phyloP scores from a whole-genome alignment of 2,329 filamentous ascomycete genomes.

The Chaetomium sp. region DNA sequence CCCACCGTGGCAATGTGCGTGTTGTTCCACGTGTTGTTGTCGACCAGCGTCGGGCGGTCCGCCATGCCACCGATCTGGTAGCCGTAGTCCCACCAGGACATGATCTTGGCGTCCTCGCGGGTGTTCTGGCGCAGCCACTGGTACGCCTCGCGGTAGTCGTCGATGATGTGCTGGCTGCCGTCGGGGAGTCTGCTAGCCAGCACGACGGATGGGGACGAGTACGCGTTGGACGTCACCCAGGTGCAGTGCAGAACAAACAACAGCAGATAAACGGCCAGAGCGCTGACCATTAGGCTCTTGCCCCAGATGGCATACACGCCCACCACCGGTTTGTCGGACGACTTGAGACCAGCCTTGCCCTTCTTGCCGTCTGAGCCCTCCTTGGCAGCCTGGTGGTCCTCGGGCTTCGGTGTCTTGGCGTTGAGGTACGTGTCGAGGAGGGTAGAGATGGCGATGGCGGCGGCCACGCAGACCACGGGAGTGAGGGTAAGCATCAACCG shows the following conservation, averaged over 20 bases:
- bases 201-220: slow-evolving; percentile 96
- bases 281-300: slow-evolving; percentile 68
- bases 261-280: slow-evolving; percentile 72
- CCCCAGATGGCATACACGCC: slow-evolving; percentile 79
- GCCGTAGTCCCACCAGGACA: slow-evolving; percentile 99
- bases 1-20: slow-evolving; percentile 98
- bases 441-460: slow-evolving; percentile 79
- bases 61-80: slow-evolving; percentile 99
- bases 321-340: slow-evolving; percentile 64
- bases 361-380: slow-evolving; percentile 51
- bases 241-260: slow-evolving; percentile 97
- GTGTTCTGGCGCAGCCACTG: slow-evolving; percentile 99
- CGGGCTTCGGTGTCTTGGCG: slow-evolving; percentile 53
- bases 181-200: slow-evolving; percentile 88
- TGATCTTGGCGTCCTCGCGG: slow-evolving; percentile 88
- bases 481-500: slow-evolving; percentile 97
- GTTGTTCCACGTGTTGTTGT: slow-evolving; percentile 99
- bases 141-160: slow-evolving; percentile 98
- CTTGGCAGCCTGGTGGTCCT: slow-evolving; percentile 35
- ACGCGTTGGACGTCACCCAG: slow-evolving; percentile 98
- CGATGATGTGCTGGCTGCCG: slow-evolving; percentile 95
- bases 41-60: slow-evolving; percentile 89
- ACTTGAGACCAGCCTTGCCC: slow-evolving; percentile 55
- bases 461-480: slow-evolving; percentile 90
- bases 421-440: slow-evolving; percentile 83